phyloP scores from a whole-genome alignment of 345 rosid genomes.

The Aquilaria malaccensis region DNA sequence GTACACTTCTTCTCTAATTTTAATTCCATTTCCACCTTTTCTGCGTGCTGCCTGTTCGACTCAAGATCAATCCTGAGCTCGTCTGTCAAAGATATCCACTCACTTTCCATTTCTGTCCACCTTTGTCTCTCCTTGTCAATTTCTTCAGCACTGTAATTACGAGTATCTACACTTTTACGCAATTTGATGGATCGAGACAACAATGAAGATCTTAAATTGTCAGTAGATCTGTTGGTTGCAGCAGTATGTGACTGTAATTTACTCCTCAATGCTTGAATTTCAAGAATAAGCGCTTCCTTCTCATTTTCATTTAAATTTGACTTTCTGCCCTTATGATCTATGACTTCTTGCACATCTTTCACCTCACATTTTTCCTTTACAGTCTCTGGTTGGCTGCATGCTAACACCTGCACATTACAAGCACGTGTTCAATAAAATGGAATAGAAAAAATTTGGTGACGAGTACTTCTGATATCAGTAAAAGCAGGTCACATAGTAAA shows the following conservation, averaged over 20 bases:
- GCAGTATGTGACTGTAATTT: slow-evolving; percentile 46
- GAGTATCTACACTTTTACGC: slow-evolving; percentile 36
- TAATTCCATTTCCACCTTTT: slow-evolving; percentile 62
- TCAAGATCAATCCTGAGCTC: slow-evolving; percentile 85
- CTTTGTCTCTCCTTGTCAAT: slow-evolving; percentile 68
- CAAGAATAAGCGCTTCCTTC: slow-evolving; percentile 78
- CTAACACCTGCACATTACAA: not conserved
- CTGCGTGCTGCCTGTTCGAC: slow-evolving; percentile 61
- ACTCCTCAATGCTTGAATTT: slow-evolving; percentile 59
- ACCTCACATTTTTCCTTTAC: slow-evolving; percentile 32
- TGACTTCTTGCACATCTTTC: slow-evolving; percentile 43
- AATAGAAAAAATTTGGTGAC: not conserved
- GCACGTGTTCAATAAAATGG: slow-evolving; percentile 8
- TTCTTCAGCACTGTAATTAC: slow-evolving; percentile 38
- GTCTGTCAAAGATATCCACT: slow-evolving; percentile 88
- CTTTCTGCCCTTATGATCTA: slow-evolving; percentile 11
- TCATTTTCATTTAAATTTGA: slow-evolving; percentile 37
- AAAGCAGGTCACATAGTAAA: not conserved
- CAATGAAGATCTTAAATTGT: slow-evolving; percentile 64
- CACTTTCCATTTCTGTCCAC: slow-evolving; percentile 97
- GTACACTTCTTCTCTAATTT: slow-evolving; percentile 55
- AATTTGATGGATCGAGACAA: slow-evolving; percentile 61
- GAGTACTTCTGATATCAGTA: slow-evolving; percentile 9
- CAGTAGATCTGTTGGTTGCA: slow-evolving; percentile 48
- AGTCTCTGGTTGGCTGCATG: slow-evolving; percentile 17